A percentile compares a stretch with the other conserved stretches of the same genome.
Evolutionary conservation across 2,329 filamentous ascomycete genomes (phyloP).

Genomic region (Fusarium miscanthi): DNA sequence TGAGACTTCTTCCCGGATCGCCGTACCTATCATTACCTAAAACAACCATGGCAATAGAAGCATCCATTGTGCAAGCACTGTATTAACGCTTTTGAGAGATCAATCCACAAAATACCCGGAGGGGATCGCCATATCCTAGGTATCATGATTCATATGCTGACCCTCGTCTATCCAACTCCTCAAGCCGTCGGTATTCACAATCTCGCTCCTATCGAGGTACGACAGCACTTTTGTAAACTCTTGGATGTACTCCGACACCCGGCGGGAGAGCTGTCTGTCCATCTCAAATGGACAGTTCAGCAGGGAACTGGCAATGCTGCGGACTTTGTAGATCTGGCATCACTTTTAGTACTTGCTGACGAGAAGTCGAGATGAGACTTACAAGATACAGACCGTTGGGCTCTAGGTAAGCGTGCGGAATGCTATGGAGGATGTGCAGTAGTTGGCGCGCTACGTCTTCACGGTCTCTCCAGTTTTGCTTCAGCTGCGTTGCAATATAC

Average conservation of each 20-base stretch:
- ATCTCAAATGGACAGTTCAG: background rate
- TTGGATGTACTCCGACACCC: background rate
- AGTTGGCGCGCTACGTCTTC: background rate
- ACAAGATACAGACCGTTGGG: background rate
- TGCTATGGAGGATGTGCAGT: background rate
- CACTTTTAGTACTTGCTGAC: no score
- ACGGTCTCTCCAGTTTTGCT: background rate
- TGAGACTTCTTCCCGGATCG: background rate
- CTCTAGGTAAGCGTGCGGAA: background rate
- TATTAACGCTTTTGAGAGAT: no score
- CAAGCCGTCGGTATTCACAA: background rate
- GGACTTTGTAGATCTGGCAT: conserved; percentile 4
- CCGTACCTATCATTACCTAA: background rate
- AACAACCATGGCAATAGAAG: no score
- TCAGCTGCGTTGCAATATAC: background rate
- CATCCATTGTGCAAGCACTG: no score
- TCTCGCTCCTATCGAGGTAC: conserved; percentile 5
- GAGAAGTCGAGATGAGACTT: background rate
- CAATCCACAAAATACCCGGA: no score
- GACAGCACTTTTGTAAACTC: conserved; percentile 8
- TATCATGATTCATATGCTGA: background rate
- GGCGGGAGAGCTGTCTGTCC: background rate
- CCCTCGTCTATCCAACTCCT: conserved; percentile 12
- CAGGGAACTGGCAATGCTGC: background rate
- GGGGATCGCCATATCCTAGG: no score